Percentiles rank a stretch among this genome's conserved stretches.
Evolutionary conservation across 495 filamentous ascomycete genomes (phyloP).

Genomic region (Thozetella sp.): DNA sequence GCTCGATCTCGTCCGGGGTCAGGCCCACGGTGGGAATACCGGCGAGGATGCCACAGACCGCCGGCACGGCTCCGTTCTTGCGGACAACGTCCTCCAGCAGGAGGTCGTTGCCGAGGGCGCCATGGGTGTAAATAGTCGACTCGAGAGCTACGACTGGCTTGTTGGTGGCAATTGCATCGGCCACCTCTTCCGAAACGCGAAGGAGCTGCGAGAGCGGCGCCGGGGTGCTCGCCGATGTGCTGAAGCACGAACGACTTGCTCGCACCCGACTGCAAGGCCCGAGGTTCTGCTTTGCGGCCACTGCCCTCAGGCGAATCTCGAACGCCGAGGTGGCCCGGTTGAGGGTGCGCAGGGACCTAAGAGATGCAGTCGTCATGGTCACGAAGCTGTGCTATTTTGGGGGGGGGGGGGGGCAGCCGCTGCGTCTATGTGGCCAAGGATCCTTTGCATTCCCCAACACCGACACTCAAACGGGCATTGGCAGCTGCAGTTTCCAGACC

Average conservation of each 20-base stretch:
- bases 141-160: conserved; percentile 90
- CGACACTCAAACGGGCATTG: too few species aligned
- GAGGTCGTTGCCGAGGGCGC: conserved; percentile 84
- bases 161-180: conserved; percentile 68
- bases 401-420: too few species aligned
- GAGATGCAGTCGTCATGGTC: too few species aligned
- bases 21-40: conserved; percentile 84
- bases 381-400: too few species aligned
- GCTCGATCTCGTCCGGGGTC: conserved; percentile 64
- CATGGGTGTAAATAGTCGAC: conserved; percentile 76
- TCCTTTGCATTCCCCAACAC: too few species aligned
- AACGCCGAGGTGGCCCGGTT: too few species aligned
- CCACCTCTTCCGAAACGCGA: conserved; percentile 79
- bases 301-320: too few species aligned
- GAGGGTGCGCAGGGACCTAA: too few species aligned
- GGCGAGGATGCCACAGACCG: conserved; percentile 82
- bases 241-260: not conserved
- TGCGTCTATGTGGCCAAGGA: too few species aligned
- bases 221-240: conserved; percentile 8
- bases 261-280: not conserved
- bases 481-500: too few species aligned
- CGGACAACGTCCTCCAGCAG: conserved; percentile 80
- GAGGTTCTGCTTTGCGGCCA: not conserved
- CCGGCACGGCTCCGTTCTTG: conserved; percentile 82
- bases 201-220: conserved; percentile 57